phyloP scores from a whole-genome alignment of 768 basidiomycete species.

The Amyloporia xantha region DNA sequence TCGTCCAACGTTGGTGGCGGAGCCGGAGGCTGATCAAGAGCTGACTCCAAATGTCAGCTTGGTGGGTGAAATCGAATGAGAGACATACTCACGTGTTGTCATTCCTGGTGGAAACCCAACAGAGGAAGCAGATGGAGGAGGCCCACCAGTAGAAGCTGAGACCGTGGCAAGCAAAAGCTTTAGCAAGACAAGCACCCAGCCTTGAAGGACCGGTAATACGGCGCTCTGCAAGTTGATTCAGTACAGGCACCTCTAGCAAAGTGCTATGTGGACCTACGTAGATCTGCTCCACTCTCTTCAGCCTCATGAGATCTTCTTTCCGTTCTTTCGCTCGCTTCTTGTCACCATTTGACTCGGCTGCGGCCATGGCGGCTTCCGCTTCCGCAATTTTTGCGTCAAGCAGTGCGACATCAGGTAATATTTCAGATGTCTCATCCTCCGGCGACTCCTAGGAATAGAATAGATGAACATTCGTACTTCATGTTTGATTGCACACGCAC shows the following conservation, averaged over 20 bases:
- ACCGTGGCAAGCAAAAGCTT: constrained; percentile 92
- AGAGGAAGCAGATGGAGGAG: constrained; percentile 60
- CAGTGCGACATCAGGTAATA: constrained; percentile 64
- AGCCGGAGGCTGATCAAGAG: constrained; percentile 54
- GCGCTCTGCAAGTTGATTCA: constrained; percentile 47
- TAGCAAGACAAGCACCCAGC: constrained; percentile 88
- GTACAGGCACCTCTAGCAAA: background rate
- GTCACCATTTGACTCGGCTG: constrained; percentile 45
- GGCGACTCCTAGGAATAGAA: constrained; percentile 14
- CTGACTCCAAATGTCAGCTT: constrained; percentile 21
- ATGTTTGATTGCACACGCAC: constrained; percentile 1
- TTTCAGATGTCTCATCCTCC: constrained; percentile 59
- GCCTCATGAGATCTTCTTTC: constrained; percentile 75
- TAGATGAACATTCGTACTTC: background rate
- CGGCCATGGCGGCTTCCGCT: constrained; percentile 42
- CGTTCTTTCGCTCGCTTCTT: constrained; percentile 59
- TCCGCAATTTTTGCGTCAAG: constrained; percentile 73
- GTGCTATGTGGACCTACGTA: constrained; percentile 51
- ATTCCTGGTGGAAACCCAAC: constrained; percentile 69
- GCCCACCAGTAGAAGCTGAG: constrained; percentile 64
- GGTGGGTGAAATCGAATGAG: background rate
- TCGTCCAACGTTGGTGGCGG: constrained; percentile 82
- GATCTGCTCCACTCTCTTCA: constrained; percentile 87
- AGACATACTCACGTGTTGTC: constrained; percentile 45
- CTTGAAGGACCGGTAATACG: constrained; percentile 76